Evolutionary conservation across 1,139 yeast genomes (phyloP), one percentile per base, ranked within the genome.

Genomic region (Saccharomyces hybrid): DNA sequence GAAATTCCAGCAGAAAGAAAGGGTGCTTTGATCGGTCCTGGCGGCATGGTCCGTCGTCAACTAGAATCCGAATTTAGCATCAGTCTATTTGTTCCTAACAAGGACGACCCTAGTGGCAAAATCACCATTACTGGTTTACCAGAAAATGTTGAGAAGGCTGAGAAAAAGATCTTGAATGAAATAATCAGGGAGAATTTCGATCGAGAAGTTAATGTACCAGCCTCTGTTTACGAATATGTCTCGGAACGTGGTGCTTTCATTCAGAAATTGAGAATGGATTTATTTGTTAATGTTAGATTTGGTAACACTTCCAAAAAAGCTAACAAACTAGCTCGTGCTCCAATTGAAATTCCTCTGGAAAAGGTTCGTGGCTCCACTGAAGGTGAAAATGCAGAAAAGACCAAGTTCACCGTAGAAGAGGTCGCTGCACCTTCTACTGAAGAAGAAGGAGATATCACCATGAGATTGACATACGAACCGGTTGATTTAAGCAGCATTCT

Each of bases 21-120:
- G 65, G 81, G 90, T 64, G 77, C 83, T 25, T 69, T 93, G 57
- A 83, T 93, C 70, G 98, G 98, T 46, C 83, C 91, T 47, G 84
- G 84, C 57, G 98, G 98, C 46, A 68, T 82, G 13, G 79, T 81
- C 56, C 88, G 93, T 73, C 85, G 86, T 62, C 77, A 81, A 9
- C 73, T 90, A 59, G 95, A 90, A 74, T 76, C 78, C 27, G 88
- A 86, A 62, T 87, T 78, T 70, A 75, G 77, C 14, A 93, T 88
- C 50, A 68, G 72, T 29, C 73, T 93, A 56, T 78, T 75, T 51
- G 80, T 93, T 66, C 98, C 98, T 60, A 80, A 82, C 67, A 77
- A 80, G 62, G 75, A 75, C 58, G 77, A 74, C 58, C 72, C 76
- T 51, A 66, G 66, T 25, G 72, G 83, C 52, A 75, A 73, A 59